Evolutionary conservation across 2,329 filamentous ascomycete genomes (phyloP).

Genomic region (Calonectria montana): DNA sequence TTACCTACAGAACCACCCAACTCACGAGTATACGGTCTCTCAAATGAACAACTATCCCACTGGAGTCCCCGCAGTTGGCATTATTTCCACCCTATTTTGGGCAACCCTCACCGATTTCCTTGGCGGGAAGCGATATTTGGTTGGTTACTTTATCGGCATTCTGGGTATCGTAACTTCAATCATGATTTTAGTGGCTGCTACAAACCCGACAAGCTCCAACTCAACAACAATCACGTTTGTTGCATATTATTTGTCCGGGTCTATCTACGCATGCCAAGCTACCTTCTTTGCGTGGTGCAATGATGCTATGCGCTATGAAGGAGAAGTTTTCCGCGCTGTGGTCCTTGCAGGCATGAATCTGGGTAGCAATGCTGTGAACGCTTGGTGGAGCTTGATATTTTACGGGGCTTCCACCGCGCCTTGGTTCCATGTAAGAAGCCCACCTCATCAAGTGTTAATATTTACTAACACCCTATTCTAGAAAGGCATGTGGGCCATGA

Average conservation of each 20-base stretch:
- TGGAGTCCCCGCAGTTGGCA: conserved; percentile 67
- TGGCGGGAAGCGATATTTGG: conserved; percentile 71
- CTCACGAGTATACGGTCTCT: conserved; percentile 54
- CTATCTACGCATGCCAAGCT: conserved; percentile 78
- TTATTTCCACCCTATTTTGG: conserved; percentile 74
- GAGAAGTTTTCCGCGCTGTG: conserved; percentile 71
- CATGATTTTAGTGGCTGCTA: conserved; percentile 68
- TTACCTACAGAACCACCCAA: conserved; percentile 62
- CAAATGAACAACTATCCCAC: conserved; percentile 69
- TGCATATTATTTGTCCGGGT: conserved; percentile 77
- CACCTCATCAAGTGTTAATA: background rate
- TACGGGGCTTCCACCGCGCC: conserved; percentile 76
- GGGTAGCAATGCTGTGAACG: conserved; percentile 75
- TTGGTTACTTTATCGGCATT: conserved; percentile 73
- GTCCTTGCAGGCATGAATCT: conserved; percentile 80
- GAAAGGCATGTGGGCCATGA: conserved; percentile 81
- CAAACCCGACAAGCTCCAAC: conserved; percentile 48
- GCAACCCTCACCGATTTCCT: conserved; percentile 75
- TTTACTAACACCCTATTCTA: conserved; percentile 42
- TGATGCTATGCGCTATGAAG: conserved; percentile 73
- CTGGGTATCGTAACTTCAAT: conserved; percentile 71
- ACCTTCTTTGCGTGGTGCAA: conserved; percentile 83
- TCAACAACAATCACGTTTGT: conserved; percentile 68
- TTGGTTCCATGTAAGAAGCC: conserved; percentile 62
- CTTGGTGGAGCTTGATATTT: conserved; percentile 80